Evolutionary conservation across 2,329 filamentous ascomycete species (phyloP), one percentile per base, ranked within the genome.

Genomic region (Amesomyces nigricolor): DNA sequence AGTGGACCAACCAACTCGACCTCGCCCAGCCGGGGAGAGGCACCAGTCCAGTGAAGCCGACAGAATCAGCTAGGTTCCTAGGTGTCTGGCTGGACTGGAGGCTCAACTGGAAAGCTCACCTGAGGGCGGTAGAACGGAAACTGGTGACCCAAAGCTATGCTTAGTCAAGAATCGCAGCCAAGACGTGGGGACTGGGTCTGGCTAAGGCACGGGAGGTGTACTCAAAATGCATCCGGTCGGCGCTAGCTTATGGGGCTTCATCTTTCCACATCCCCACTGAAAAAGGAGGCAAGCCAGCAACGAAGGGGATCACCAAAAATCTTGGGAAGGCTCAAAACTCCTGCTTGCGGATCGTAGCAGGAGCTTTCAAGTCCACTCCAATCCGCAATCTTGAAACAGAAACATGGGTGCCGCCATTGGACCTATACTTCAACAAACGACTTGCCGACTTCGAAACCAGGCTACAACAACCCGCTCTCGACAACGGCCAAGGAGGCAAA

Each of bases 391-490:
- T 53, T 5, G 45, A 55, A 39, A 58, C 13, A 16, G 44, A 53
- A 38, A 19, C 22, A 10, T 55, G 11, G 30, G 51, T 52, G 2
- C 48, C 19, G 13, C 51, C 43, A 3, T 11, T 54, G 13, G 43
- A 58, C 38, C 17, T 58, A 4, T 54, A 58, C 17, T 30, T 54
- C 4, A 54, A 54, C 32, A 58, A 51, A 16, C 32, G 37, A 16
- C 19, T 54, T 9, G 48, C 43, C 9, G 30, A 48, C 22, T 58
- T 58, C 9, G 47, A 54, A 16, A 32, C 16, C 16, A 16, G 55
- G 29, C 37, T 57, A 5, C 40, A 46, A 7, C 14, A 6, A 19
- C 38, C 37, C 7, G 5, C 37, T 17, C 16, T 44, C 2, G 35
- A 29, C 17, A 19, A 40, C 16, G 39, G 48, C n/a, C 39, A 17